Evolutionary conservation across 2,329 filamentous ascomycete species (phyloP).

Genomic region (Phaeosphaeria sp.): DNA sequence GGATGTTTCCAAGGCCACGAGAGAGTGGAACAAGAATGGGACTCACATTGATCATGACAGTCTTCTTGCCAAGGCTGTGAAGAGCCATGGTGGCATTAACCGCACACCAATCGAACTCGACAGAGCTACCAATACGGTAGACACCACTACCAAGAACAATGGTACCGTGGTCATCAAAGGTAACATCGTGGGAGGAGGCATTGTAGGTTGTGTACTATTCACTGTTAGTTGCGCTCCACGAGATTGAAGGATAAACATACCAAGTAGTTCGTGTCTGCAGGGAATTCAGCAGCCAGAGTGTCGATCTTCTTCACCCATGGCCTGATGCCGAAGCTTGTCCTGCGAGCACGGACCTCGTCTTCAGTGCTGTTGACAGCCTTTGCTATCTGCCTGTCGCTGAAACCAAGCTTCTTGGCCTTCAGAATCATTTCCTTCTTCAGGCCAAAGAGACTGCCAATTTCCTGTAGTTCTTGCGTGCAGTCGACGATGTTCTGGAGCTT

Average conservation of each 20-base stretch:
- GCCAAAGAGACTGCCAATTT: constrained; percentile 79
- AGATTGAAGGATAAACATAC: not conserved
- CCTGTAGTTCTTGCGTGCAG: constrained; percentile 83
- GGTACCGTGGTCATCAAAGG: constrained; percentile 89
- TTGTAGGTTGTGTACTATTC: constrained; percentile 80
- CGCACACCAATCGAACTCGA: constrained; percentile 99
- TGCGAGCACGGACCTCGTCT: constrained; percentile 83
- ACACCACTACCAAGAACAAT: constrained; percentile 93
- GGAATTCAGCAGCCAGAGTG: constrained; percentile 83
- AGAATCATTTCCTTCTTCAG: constrained; percentile 87
- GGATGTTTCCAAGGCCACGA: not conserved
- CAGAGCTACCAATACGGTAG: constrained; percentile 95
- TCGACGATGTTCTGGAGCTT: constrained; percentile 98
- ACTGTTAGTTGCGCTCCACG: not conserved
- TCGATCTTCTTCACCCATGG: constrained; percentile 99
- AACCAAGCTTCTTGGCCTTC: constrained; percentile 96
- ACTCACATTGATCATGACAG: constrained; percentile 89
- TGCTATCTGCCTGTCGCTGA: constrained; percentile 96
- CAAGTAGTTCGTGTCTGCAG: constrained; percentile 77
- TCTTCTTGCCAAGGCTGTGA: constrained; percentile 90
- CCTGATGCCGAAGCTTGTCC: constrained; percentile 85
- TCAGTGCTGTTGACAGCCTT: constrained; percentile 83
- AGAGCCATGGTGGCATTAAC: constrained; percentile 87
- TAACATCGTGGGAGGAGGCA: constrained; percentile 89
- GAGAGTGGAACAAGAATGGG: not conserved